A percentile compares a stretch with the other conserved stretches of the same genome.
These are phyloP conservation scores for Penicillium digitatum DNA, from an alignment of 2,329 filamentous ascomycete genomes.

Conservation along the genomic window DNA sequence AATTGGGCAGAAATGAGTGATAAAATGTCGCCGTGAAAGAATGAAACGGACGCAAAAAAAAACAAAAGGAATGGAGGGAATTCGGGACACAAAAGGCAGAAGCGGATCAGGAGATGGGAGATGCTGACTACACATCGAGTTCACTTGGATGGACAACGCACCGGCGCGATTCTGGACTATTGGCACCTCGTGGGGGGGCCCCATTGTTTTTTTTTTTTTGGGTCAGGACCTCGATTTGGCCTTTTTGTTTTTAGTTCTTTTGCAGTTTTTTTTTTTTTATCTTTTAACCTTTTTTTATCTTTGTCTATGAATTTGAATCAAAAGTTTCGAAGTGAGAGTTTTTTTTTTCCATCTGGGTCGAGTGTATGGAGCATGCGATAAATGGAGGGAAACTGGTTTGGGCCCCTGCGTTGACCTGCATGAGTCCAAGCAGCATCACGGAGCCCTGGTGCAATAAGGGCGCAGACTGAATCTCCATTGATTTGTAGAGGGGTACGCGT, in stretches of 20 bases:
- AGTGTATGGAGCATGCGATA: background rate
- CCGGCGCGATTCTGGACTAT: constrained; percentile 7
- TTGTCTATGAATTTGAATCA: background rate
- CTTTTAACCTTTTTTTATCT: background rate
- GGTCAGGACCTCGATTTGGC: constrained; percentile 1
- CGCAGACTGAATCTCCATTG: constrained; percentile 1
- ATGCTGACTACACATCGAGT: constrained; percentile 20
- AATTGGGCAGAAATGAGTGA: constrained; percentile 30
- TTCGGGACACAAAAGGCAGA: constrained; percentile 23
- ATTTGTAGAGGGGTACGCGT: constrained; percentile 7
- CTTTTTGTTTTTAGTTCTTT: background rate
- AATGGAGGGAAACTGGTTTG: constrained; percentile 9
- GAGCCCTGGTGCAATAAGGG: constrained; percentile 6
- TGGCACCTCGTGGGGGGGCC: constrained; percentile 17
- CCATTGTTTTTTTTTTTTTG: constrained; percentile 5
- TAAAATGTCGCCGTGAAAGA: constrained; percentile 49
- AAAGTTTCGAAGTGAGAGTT: background rate
- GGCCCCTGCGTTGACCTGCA: constrained; percentile 26
- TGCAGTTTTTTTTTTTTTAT: background rate
- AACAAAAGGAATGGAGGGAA: constrained; percentile 31
- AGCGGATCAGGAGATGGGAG: constrained; percentile 27
- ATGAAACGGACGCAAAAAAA: constrained; percentile 46
- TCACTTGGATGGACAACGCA: constrained; percentile 1
- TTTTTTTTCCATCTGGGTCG: background rate
- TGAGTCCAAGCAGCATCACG: constrained; percentile 13